These are phyloP conservation scores for Tremella mesenterica DNA, from an alignment of 768 basidiomycete species.

Conservation along the genomic window DNA sequence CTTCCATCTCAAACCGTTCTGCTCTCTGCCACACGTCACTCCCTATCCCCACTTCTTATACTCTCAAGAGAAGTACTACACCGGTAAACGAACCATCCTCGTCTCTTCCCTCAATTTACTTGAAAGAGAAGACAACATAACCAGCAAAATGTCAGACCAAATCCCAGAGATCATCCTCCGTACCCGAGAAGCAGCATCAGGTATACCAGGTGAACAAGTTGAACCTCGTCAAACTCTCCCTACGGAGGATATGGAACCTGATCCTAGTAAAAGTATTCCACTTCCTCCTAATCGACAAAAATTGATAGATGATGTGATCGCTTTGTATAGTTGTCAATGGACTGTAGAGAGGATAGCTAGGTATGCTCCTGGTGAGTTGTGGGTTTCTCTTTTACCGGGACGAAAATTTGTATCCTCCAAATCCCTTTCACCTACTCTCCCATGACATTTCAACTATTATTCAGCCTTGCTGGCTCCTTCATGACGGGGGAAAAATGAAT, in stretches of 20 bases:
- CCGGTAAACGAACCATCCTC: no score
- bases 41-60: no score
- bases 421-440: no score
- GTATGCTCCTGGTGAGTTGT: conserved; percentile 38
- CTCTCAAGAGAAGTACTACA: no score
- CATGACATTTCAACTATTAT: no score
- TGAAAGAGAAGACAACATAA: background rate
- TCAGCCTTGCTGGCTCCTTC: no score
- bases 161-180: conserved; percentile 33
- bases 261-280: conserved; percentile 45
- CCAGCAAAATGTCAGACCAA: conserved; percentile 16
- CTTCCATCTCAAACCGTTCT: no score
- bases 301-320: conserved; percentile 47
- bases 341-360: conserved; percentile 47
- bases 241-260: conserved; percentile 41
- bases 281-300: conserved; percentile 46
- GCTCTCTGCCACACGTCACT: no score
- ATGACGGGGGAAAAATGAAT: no score
- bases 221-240: conserved; percentile 46
- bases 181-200: conserved; percentile 34
- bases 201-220: conserved; percentile 45
- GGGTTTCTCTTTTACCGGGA: conserved; percentile 7
- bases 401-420: no score
- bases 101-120: no score
- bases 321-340: conserved; percentile 46